Evolutionary conservation across 441 rosid genomes (phyloP).

Genomic region (Gossypium trilobum): DNA sequence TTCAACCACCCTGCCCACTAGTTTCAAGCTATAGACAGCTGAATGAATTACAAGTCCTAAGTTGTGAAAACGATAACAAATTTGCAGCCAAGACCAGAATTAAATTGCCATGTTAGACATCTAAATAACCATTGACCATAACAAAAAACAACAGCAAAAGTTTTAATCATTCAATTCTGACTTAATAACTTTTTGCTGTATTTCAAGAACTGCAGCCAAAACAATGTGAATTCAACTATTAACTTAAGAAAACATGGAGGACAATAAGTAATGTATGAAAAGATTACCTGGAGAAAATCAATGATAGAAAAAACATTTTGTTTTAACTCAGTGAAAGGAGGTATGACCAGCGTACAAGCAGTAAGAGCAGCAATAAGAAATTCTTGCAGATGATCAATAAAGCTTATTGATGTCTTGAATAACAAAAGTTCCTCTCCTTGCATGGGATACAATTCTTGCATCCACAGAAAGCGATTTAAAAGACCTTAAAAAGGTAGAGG

Average conservation of each 20-base stretch:
- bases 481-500: constrained; percentile 44
- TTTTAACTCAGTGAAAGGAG: constrained; percentile 49
- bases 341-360: constrained; percentile 55
- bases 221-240: background rate
- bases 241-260: background rate
- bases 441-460: constrained; percentile 71
- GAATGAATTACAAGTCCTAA: background rate
- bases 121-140: background rate
- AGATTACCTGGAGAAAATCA: constrained; percentile 57
- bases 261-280: background rate
- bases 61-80: background rate
- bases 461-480: constrained; percentile 78
- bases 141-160: background rate
- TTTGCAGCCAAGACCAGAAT: constrained; percentile 1
- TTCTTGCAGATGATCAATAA: constrained; percentile 89
- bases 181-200: background rate
- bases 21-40: background rate
- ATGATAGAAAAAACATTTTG: constrained; percentile 38
- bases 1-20: background rate
- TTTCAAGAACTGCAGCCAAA: background rate
- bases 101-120: background rate
- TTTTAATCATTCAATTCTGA: background rate
- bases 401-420: constrained; percentile 83
- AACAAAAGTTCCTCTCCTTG: constrained; percentile 43
- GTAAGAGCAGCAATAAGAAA: constrained; percentile 62